Evolutionary conservation across 495 filamentous ascomycete genomes (phyloP).

Genomic region (Penicillium silybi): DNA sequence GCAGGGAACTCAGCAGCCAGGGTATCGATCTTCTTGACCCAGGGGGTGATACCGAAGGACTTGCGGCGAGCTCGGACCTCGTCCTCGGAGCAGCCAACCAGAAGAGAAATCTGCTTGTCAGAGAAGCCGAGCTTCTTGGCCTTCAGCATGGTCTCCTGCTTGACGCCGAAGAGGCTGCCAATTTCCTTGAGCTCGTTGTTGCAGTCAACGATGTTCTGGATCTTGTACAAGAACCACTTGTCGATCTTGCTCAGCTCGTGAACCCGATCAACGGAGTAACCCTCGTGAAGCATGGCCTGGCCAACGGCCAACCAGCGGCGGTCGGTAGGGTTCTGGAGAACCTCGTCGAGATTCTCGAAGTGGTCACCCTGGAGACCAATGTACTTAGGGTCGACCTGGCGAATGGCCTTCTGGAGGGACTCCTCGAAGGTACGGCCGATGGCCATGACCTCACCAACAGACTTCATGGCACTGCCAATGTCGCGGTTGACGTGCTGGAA

Average conservation of each 20-base stretch:
- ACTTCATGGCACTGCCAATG: conserved; percentile 97
- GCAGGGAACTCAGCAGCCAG: conserved; percentile 98
- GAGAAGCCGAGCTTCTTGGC: conserved; percentile 98
- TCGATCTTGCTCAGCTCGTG: conserved; percentile 97
- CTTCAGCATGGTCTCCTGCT: conserved; percentile 79
- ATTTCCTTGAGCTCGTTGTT: conserved; percentile 81
- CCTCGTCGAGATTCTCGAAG: conserved; percentile 89
- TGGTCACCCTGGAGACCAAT: conserved; percentile 92
- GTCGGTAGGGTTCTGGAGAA: conserved; percentile 86
- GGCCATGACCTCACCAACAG: conserved; percentile 97
- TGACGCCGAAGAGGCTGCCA: conserved; percentile 79
- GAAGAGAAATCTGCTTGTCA: conserved; percentile 86
- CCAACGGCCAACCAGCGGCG: conserved; percentile 95
- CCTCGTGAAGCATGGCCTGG: conserved; percentile 95
- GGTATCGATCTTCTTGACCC: conserved; percentile 98
- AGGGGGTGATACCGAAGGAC: conserved; percentile 80
- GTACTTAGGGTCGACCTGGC: conserved; percentile 90
- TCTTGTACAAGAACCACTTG: conserved; percentile 98
- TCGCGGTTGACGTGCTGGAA: conserved; percentile 98
- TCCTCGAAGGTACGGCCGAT: conserved; percentile 98
- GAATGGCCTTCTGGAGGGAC: conserved; percentile 97
- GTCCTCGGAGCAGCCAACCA: conserved; percentile 83
- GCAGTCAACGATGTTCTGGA: conserved; percentile 91
- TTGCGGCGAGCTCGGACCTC: conserved; percentile 81
- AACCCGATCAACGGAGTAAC: conserved; percentile 83